Percentiles rank a stretch among this genome's conserved stretches.
phyloP scores from a whole-genome alignment of 495 filamentous ascomycete species.

The Halenospora varia region DNA sequence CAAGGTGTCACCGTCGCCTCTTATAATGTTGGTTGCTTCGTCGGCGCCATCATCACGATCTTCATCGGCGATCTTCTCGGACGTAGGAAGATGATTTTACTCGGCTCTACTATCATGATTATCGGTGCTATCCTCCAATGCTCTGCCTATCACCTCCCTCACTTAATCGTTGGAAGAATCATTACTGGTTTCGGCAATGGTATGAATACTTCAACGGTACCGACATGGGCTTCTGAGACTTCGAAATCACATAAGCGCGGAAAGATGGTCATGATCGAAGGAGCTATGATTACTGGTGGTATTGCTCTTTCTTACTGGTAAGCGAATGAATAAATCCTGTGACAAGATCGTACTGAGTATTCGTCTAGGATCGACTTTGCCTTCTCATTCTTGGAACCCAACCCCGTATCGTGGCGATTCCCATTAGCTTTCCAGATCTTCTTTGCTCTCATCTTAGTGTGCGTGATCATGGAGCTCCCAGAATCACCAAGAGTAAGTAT shows the following conservation, averaged over 20 bases:
- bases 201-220: slow-evolving; percentile 64
- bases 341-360: no score
- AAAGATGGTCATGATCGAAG: slow-evolving; percentile 76
- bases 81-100: slow-evolving; percentile 64
- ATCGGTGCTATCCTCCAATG: slow-evolving; percentile 64
- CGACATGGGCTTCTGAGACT: slow-evolving; percentile 78
- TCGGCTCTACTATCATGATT: slow-evolving; percentile 66
- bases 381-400: slow-evolving; percentile 60
- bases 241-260: slow-evolving; percentile 62
- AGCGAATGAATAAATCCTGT: no score
- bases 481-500: slow-evolving; percentile 59
- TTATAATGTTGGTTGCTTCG: slow-evolving; percentile 70
- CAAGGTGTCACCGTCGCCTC: slow-evolving; percentile 54
- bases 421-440: slow-evolving; percentile 70
- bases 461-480: slow-evolving; percentile 59
- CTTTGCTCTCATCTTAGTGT: slow-evolving; percentile 58
- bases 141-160: slow-evolving; percentile 53
- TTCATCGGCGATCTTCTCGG: slow-evolving; percentile 70
- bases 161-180: slow-evolving; percentile 62
- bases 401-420: slow-evolving; percentile 67
- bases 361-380: slow-evolving; percentile 73
- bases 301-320: slow-evolving; percentile 73
- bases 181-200: slow-evolving; percentile 68
- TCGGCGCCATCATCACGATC: slow-evolving; percentile 64
- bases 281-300: slow-evolving; percentile 67